These are phyloP conservation scores for Ascochyta viciae-villosae DNA, from an alignment of 2,329 filamentous ascomycete genomes.

Conservation along the genomic window DNA sequence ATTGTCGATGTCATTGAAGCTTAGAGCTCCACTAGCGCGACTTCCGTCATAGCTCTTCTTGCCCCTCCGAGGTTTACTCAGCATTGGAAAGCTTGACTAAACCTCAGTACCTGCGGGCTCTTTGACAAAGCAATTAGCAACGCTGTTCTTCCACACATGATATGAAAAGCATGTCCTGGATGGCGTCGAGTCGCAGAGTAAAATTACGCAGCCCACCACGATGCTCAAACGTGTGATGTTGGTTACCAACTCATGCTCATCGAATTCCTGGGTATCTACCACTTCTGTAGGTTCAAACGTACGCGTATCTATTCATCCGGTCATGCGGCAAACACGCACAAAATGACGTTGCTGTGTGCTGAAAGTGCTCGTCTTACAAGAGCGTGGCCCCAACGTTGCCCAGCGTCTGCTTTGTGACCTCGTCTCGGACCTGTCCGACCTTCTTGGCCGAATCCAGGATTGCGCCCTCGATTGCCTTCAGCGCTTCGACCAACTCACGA, in stretches of 20 bases:
- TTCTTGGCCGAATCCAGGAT: constrained; percentile 57
- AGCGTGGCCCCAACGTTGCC: constrained; percentile 42
- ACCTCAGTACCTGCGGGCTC: background rate
- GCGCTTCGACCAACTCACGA: constrained; percentile 55
- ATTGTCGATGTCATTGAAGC: constrained; percentile 30
- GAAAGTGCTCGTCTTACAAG: constrained; percentile 21
- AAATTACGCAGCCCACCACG: no score
- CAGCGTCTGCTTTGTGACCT: constrained; percentile 54
- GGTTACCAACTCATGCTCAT: background rate
- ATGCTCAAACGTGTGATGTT: background rate
- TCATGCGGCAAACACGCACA: background rate
- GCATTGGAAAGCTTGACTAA: constrained; percentile 42
- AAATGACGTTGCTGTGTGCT: background rate
- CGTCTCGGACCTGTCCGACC: constrained; percentile 57
- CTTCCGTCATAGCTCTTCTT: constrained; percentile 32
- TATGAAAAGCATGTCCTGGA: background rate
- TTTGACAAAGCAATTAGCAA: constrained; percentile 16
- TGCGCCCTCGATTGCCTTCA: constrained; percentile 58
- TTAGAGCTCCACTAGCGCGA: constrained; percentile 16
- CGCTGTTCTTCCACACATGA: background rate
- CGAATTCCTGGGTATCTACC: constrained; percentile 24
- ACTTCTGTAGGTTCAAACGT: constrained; percentile 2
- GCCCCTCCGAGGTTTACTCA: constrained; percentile 34
- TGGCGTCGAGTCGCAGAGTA: no score
- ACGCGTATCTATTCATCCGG: background rate